Base-by-base conservation (phyloP, 2,329 filamentous ascomycete species). In the Stemphylium vesicarium region DNA sequence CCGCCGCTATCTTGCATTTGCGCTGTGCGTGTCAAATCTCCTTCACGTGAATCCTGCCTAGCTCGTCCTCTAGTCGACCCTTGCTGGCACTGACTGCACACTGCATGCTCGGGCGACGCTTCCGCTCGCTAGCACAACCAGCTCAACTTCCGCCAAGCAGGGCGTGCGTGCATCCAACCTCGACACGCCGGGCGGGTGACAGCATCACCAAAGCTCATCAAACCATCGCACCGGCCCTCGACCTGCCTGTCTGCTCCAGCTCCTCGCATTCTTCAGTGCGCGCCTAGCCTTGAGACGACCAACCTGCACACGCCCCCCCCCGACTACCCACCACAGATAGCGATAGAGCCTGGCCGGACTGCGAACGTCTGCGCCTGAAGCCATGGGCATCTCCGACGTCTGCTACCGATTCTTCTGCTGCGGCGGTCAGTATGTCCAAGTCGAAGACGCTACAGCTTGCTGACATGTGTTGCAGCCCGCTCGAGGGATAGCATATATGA, bases 401-500 rank as follows among this genome's bases (percentile, higher is more conserved):
- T 75, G 71, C 66, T 56, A 56, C 48, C 48, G 53, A 16, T 69
- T 73, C 55, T 66, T 66, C 57, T 77, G 74, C 70, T 77, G 74
- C 64, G 72, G 72, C 56, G 69, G 74, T 76, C 62, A 63, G 71
- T 61, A 42, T 47, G 29, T 36, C 40, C 20, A 38, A 40, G 20
- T 43, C 18, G 51, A 20, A 18, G 9, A 22, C 7, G n/a, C 52
- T 32, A 54, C 44, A 16, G 31, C 32, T 41, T 57, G 39, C 71
- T 75, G 60, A 76, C 49, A 1, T 33, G 8, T 0, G 11, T 22
- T 20, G 10, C 63, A 80, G 79, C 72, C 63, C 78, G 79, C 63
- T 78, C 74, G 40, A 78, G 76, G 62, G 78, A 80, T 67, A 79
- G 77, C 67, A 76, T 80, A 56, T 80, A 79, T 55, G 77, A 80